These are phyloP conservation scores for Cruciata laevipes DNA, from an alignment of 257 asterid genomes.

Conservation along the genomic window DNA sequence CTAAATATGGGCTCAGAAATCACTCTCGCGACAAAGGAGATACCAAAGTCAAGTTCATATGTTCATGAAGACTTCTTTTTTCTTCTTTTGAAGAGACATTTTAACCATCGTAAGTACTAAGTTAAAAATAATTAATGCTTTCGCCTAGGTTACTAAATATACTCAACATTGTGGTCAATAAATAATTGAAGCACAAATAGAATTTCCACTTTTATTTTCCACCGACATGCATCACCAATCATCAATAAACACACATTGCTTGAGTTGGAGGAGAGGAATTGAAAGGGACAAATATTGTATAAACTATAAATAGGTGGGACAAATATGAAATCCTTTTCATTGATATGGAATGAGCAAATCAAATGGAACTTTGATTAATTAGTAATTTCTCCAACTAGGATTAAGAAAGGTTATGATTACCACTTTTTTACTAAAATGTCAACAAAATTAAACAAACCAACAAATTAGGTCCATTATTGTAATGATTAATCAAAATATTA, in stretches of 20 bases:
- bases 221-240: slow-evolving; percentile 7
- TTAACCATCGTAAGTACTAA: not conserved
- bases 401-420: slow-evolving; percentile 5
- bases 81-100: no score
- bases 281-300: slow-evolving; percentile 6
- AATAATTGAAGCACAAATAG: not conserved
- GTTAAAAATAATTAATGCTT: not conserved
- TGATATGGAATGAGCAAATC: not conserved
- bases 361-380: not conserved
- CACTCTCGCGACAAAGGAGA: not conserved
- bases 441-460: not conserved
- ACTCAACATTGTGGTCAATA: not conserved
- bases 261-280: slow-evolving; percentile 2
- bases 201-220: not conserved
- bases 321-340: not conserved
- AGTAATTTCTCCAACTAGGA: not conserved
- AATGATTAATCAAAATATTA: not conserved
- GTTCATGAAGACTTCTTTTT: not conserved
- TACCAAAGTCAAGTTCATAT: slow-evolving; percentile 8
- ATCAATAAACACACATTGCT: not conserved
- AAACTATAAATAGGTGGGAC: slow-evolving; percentile 2
- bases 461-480: not conserved
- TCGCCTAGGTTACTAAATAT: not conserved
- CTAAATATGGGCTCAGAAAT: no score
- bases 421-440: not conserved